These are phyloP conservation scores for Phytophthora pini DNA, from an alignment of 352 stramenopile species.

Conservation along the genomic window DNA sequence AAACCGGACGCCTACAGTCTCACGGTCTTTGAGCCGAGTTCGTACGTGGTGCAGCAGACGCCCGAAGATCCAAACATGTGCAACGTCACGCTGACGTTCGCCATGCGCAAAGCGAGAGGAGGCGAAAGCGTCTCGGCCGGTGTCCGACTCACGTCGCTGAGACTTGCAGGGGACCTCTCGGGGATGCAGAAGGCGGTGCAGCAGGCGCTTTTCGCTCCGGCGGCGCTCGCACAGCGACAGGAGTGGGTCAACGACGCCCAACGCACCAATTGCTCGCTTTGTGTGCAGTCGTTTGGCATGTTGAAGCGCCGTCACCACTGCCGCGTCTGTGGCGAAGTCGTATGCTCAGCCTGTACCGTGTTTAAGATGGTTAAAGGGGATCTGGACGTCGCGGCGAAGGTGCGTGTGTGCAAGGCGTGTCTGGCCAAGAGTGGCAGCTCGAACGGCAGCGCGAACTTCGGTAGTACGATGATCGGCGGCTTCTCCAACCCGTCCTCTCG, in stretches of 20 bases:
- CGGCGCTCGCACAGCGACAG: constrained; percentile 61
- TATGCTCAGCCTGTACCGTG: constrained; percentile 80
- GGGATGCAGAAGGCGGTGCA: constrained; percentile 72
- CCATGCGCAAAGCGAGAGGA: constrained; percentile 79
- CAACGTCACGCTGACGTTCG: constrained; percentile 74
- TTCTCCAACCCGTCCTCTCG: constrained; percentile 23
- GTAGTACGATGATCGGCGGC: constrained; percentile 24
- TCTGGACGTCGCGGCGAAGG: constrained; percentile 52
- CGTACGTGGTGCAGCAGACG: constrained; percentile 76
- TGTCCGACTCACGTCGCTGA: constrained; percentile 68
- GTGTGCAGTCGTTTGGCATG: constrained; percentile 79
- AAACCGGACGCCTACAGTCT: constrained; percentile 82
- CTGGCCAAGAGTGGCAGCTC: constrained; percentile 64
- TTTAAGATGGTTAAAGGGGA: constrained; percentile 77
- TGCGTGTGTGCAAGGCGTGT: constrained; percentile 85
- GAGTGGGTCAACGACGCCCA: constrained; percentile 86
- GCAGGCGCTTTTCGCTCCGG: constrained; percentile 74
- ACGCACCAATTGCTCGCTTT: constrained; percentile 83
- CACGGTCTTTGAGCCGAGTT: constrained; percentile 80
- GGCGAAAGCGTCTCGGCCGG: constrained; percentile 73
- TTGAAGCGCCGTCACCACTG: constrained; percentile 89
- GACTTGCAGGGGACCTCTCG: constrained; percentile 63
- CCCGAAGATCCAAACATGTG: constrained; percentile 65
- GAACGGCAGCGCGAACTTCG: constrained; percentile 29
- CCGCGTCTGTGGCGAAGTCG: constrained; percentile 87